A percentile compares a stretch with the other conserved stretches of the same genome.
These are phyloP conservation scores for Wickerhamiella australiensis DNA, from an alignment of 805 yeast genomes.

Conservation along the genomic window DNA sequence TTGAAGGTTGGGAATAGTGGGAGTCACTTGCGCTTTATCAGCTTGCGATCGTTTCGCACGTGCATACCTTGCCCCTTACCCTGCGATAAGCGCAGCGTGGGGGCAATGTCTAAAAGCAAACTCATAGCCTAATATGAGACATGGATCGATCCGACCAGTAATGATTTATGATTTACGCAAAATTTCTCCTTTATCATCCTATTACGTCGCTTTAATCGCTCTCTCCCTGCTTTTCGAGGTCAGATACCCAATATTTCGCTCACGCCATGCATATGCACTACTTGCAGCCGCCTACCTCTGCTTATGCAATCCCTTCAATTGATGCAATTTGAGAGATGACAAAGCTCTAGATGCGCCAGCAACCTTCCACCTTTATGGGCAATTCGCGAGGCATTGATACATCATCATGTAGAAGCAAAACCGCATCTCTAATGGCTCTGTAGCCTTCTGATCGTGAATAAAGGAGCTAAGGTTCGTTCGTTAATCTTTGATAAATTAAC, in stretches of 20 bases:
- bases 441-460: not conserved
- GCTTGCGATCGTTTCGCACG: slow-evolving; percentile 9
- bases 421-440: too few species aligned
- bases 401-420: too few species aligned
- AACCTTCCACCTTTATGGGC: too few species aligned
- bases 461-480: not conserved
- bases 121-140: not conserved
- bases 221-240: too few species aligned
- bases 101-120: not conserved
- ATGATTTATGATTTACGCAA: too few species aligned
- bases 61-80: slow-evolving; percentile 5
- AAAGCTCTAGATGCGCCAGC: not conserved
- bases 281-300: not conserved
- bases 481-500: not conserved
- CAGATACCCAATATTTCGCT: not conserved
- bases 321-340: slow-evolving; percentile 1
- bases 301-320: not conserved
- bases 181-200: too few species aligned
- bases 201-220: too few species aligned
- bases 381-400: too few species aligned
- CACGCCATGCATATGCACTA: slow-evolving; percentile 2
- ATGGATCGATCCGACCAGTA: too few species aligned
- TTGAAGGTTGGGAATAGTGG: not conserved
- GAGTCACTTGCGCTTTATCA: slow-evolving; percentile 3
- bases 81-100: slow-evolving; percentile 3